Base-by-base conservation (phyloP, 1,139 yeast genomes). In the Pneumocystis murina region DNA sequence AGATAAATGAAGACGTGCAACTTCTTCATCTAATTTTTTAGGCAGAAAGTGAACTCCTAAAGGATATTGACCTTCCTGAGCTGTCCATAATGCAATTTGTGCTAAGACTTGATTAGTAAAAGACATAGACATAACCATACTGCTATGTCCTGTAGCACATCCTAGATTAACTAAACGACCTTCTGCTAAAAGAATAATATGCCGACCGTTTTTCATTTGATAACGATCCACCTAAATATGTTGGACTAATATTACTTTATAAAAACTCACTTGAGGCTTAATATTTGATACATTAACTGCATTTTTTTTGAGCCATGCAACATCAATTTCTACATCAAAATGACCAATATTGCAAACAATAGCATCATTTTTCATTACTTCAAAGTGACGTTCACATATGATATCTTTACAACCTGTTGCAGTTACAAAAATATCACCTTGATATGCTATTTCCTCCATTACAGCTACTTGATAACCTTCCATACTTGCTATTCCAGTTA, bases 261-360 rank as follows among this genome's bases (percentile, higher is more conserved):
- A 92, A 82, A 98, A 88, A 86, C 92, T 98, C 75, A 92, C 99
- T 82, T 91, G 97, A 75, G 98, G 97, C 84, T 92, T 92, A 80
- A 92, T 91, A 89, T 92, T 90, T 76, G 88, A 88, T 76, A 86
- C 89, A 71, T 87, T 87, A 76, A 80, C 84, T 72, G 96, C 95
- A 78, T 88, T 88, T 67, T 84, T 86, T 84, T 88, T 89, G 78
- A 90, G 84, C 96, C 96, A 89, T 75, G 97, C 97, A 73, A 90
- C 97, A 78, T 92, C 99, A 74, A 92, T 94, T 83, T 92, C 99
- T 76, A 92, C 90, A 80, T 92, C 99, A 75, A 92, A 92, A 82
- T 92, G 99, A 78, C 99, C 99, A 81, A 92, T 92, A 95, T 92
- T 92, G 83, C 97, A 94, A 69, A 92, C 98, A 77, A 92, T 94